Percentiles rank a stretch among this genome's conserved stretches.
Conservation (phyloP, 352 stramenopile genomes). For the Phytophthora vignae region DNA sequence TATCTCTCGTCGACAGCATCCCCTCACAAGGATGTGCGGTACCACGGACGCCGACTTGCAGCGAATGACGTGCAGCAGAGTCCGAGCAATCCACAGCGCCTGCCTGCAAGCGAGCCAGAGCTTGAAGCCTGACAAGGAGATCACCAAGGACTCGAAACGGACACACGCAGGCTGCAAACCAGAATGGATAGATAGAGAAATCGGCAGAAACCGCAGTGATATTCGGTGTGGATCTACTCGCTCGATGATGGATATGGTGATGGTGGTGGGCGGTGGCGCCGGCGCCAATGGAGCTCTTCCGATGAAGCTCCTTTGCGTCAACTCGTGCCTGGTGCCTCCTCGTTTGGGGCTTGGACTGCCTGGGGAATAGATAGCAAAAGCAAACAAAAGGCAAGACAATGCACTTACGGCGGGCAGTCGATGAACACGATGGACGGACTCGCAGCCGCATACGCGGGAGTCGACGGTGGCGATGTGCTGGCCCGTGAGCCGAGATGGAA, state of each 20-base stretch:
- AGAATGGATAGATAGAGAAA: neutral
- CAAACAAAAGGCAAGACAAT: conserved; percentile 5
- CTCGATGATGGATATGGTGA: neutral
- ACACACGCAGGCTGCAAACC: neutral
- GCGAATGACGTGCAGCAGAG: neutral
- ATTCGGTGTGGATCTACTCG: neutral
- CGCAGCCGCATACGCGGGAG: neutral
- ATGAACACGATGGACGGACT: conserved; percentile 43
- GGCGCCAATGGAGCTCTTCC: conserved; percentile 25
- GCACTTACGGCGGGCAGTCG: conserved; percentile 25
- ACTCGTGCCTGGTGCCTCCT: neutral
- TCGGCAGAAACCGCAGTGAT: neutral
- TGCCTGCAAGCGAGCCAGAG: no score
- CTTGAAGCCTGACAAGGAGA: neutral
- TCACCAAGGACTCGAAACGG: neutral
- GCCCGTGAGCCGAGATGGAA: conserved; percentile 18
- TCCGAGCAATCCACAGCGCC: neutral
- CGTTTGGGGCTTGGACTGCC: neutral
- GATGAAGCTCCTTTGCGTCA: conserved; percentile 16
- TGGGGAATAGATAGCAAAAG: conserved; percentile 22
- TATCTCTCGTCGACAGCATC: conserved; percentile 3
- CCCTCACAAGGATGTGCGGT: neutral
- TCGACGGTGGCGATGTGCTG: neutral
- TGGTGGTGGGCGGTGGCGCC: neutral
- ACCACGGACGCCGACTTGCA: neutral